Percentiles rank a stretch among this genome's conserved stretches.
Evolutionary conservation across 2,329 filamentous ascomycete genomes (phyloP).

Genomic region (Alternaria triticimaculans): DNA sequence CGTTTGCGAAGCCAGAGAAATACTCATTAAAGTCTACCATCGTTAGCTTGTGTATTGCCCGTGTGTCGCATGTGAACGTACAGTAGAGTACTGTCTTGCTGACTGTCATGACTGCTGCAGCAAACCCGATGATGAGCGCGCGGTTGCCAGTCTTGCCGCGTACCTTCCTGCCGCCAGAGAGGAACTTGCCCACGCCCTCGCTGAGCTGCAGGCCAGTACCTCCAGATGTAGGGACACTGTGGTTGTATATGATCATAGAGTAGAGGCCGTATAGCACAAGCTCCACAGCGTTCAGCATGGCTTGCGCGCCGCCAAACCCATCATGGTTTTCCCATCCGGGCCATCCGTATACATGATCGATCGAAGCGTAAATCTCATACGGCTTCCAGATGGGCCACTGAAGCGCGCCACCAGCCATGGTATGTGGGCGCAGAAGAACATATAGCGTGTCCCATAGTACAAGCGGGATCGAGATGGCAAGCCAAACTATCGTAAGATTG

Average conservation of each 20-base stretch:
- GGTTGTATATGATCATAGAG: conserved; percentile 59
- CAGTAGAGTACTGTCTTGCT: conserved; percentile 73
- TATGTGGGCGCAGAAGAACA: conserved; percentile 78
- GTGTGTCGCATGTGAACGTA: conserved; percentile 47
- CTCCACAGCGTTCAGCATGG: conserved; percentile 72
- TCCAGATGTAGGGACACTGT: conserved; percentile 44
- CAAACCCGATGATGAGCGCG: conserved; percentile 66
- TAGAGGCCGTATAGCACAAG: conserved; percentile 69
- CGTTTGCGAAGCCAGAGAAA: conserved; percentile 65
- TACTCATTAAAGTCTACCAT: conserved; percentile 65
- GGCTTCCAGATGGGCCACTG: conserved; percentile 77
- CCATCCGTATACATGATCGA: conserved; percentile 84
- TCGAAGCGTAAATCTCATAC: conserved; percentile 78
- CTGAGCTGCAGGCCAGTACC: conserved; percentile 50
- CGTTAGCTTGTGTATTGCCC: conserved; percentile 13
- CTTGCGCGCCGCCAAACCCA: conserved; percentile 82
- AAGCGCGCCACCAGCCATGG: conserved; percentile 77
- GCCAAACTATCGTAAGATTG: conserved; percentile 70
- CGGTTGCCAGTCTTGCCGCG: conserved; percentile 59
- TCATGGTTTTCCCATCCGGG: conserved; percentile 69
- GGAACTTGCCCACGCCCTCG: conserved; percentile 50
- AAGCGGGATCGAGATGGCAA: conserved; percentile 75
- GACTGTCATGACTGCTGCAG: conserved; percentile 67
- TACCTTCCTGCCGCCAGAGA: conserved; percentile 59
- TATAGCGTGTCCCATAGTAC: conserved; percentile 84